Evolutionary conservation across 176 grass and related monocot species (phyloP).

Genomic region (Paspalum vaginatum): DNA sequence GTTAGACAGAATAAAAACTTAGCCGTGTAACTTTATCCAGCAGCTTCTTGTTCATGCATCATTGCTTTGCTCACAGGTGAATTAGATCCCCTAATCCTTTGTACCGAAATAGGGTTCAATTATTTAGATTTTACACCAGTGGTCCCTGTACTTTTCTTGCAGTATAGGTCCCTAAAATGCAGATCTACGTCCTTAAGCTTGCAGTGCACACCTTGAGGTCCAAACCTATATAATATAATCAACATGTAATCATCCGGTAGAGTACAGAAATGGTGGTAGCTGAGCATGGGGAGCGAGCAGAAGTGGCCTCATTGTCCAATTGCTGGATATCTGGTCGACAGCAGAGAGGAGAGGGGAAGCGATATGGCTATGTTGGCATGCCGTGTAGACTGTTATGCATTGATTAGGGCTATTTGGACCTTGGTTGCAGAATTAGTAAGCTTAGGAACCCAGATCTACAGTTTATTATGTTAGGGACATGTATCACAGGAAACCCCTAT

Average conservation of each 20-base stretch:
- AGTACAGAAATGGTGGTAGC: not conserved
- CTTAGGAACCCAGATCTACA: not conserved
- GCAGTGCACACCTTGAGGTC: not conserved
- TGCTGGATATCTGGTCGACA: not conserved
- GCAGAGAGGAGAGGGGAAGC: not conserved
- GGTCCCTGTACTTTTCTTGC: not conserved
- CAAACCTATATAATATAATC: not conserved
- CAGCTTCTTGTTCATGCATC: conserved; percentile 5
- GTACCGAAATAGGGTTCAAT: not conserved
- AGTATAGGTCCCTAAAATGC: not conserved
- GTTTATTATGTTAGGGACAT: not conserved
- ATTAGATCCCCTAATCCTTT: not conserved
- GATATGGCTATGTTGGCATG: not conserved
- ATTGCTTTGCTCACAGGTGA: not conserved
- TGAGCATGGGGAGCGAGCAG: not conserved
- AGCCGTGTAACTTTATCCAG: not conserved
- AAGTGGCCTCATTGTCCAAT: not conserved
- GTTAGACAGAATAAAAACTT: not conserved
- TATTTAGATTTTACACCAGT: not conserved
- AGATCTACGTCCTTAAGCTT: not conserved
- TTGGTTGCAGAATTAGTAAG: not conserved
- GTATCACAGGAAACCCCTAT: too few relatives aligned
- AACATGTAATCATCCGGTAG: not conserved
- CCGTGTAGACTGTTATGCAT: not conserved
- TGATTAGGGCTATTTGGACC: not conserved